Base-by-base conservation (phyloP, 306 rosid species). In the Citrullus amarus region DNA sequence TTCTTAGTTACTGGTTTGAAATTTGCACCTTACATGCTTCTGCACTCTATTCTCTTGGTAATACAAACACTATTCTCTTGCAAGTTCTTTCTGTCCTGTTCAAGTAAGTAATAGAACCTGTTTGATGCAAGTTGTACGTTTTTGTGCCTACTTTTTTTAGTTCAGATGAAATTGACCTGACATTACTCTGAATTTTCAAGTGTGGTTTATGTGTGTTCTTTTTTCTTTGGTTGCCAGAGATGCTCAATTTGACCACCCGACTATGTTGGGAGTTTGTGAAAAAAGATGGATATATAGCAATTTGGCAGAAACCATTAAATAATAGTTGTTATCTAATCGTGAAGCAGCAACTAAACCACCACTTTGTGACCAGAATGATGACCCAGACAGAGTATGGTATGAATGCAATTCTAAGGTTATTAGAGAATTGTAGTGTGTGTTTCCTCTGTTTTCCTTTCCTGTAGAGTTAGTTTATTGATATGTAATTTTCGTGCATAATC, bases 301-400 rank as follows among this genome's bases (percentile, higher is more conserved):
- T 92, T 81, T 92, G 98, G 98, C 81, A 13, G 87, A 93, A 93
- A 84, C 97, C 98, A 74, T 44, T 86, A 82, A 86, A 85, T 84
- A 93, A 90, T 78, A 87, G 83, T 88, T 93, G 97, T 87, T 93
- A 93, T 85, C 87, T 84, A 60, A 84, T 84, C 93, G 91, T 20
- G 86, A 82, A 36, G n/a, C 76, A 32, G 86, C 66, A 61, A 81
- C 82, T 80, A 84, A 80, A 80, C 96, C 98, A 80, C 89, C 88
- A n/a, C 54, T 91, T 65, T 93, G 97, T 82, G 91, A 87, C 63
- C 76, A 88, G 61, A 81, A 83, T 77, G 96, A 93, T 82, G 93
- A 93, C 69, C 93, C 92, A 53, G 96, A 93, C 79, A 85, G 88
- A 77, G 96, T 93, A 83, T 89, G 98, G 98, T 92, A 89, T 78